Evolutionary conservation across 2,329 filamentous ascomycete genomes (phyloP).

Genomic region (Metarhizium rileyi): DNA sequence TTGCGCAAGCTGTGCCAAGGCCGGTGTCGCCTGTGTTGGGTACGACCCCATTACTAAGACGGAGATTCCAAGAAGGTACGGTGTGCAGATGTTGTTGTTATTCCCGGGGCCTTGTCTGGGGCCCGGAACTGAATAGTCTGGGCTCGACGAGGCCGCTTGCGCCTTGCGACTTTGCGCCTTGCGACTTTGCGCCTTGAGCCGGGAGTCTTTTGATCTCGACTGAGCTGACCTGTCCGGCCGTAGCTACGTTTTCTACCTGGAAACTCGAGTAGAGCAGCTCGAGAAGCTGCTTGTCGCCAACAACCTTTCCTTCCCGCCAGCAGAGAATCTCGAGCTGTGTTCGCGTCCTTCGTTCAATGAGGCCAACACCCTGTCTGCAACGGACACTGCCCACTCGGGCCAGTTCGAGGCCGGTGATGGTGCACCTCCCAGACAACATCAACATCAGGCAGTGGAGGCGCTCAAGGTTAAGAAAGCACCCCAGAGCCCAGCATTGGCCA

Average conservation of each 20-base stretch:
- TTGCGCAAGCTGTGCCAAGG: slow-evolving; percentile 88
- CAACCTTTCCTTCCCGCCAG: slow-evolving; percentile 61
- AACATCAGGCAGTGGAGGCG: slow-evolving; percentile 21
- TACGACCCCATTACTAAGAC: slow-evolving; percentile 96
- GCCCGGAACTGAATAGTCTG: no score
- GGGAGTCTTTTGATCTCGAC: not conserved
- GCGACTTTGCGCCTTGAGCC: not conserved
- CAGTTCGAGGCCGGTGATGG: slow-evolving; percentile 21
- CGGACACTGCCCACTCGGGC: slow-evolving; percentile 24
- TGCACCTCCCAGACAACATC: slow-evolving; percentile 17
- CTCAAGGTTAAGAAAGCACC: slow-evolving; percentile 26
- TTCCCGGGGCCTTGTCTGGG: no score
- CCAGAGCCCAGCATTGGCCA: slow-evolving; percentile 47
- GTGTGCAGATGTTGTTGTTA: no score
- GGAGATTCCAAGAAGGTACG: slow-evolving; percentile 85
- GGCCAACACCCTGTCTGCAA: slow-evolving; percentile 19
- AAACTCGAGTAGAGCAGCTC: slow-evolving; percentile 74
- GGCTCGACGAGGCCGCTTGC: not conserved
- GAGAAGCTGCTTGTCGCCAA: slow-evolving; percentile 64
- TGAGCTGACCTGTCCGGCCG: not conserved
- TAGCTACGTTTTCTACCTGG: slow-evolving; percentile 91
- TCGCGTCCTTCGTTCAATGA: slow-evolving; percentile 36
- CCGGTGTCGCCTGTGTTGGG: slow-evolving; percentile 81
- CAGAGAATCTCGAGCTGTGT: slow-evolving; percentile 57
- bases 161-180: not conserved